phyloP scores from a whole-genome alignment of 371 early-diverging fungal genomes.

The Nematocida sp. region DNA sequence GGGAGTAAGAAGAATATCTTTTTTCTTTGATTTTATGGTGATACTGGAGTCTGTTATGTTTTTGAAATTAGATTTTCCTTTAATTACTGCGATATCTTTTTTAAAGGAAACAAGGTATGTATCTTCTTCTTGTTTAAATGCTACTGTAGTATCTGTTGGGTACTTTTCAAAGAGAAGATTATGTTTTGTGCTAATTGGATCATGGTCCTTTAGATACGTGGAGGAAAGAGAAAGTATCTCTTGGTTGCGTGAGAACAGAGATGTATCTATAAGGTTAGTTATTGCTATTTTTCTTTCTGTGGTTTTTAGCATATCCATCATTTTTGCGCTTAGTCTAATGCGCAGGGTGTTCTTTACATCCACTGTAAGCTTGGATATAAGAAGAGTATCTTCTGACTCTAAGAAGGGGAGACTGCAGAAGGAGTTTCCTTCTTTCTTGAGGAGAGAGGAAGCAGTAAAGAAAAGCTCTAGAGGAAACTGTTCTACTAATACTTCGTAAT shows the following conservation, averaged over 20 bases:
- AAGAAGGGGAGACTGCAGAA: slow-evolving; percentile 45
- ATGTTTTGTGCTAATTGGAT: neutral
- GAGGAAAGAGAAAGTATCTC: neutral
- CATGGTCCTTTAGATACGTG: neutral
- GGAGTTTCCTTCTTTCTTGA: slow-evolving; percentile 13
- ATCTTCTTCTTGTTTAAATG: neutral
- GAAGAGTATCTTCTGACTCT: slow-evolving; percentile 24
- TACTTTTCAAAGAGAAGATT: slow-evolving; percentile 1
- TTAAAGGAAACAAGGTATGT: slow-evolving; percentile 16
- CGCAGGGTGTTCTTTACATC: slow-evolving; percentile 21
- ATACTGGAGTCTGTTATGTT: slow-evolving; percentile 47
- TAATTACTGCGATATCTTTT: slow-evolving; percentile 7
- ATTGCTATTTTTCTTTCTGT: neutral
- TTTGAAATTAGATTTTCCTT: slow-evolving; percentile 39
- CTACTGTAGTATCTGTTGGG: neutral
- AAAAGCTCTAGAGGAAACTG: slow-evolving; percentile 27
- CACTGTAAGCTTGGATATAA: slow-evolving; percentile 1
- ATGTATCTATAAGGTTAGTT: slow-evolving; percentile 28
- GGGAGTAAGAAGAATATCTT: slow-evolving; percentile 8
- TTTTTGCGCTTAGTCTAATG: slow-evolving; percentile 45
- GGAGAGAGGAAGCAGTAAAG: neutral
- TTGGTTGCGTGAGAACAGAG: neutral
- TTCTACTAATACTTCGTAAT: slow-evolving; percentile 32
- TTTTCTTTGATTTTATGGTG: neutral
- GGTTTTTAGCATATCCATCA: slow-evolving; percentile 24